A percentile compares a stretch with the other conserved stretches of the same genome.
phyloP scores from a whole-genome alignment of 306 rosid genomes.

The Fragaria iinumae region DNA sequence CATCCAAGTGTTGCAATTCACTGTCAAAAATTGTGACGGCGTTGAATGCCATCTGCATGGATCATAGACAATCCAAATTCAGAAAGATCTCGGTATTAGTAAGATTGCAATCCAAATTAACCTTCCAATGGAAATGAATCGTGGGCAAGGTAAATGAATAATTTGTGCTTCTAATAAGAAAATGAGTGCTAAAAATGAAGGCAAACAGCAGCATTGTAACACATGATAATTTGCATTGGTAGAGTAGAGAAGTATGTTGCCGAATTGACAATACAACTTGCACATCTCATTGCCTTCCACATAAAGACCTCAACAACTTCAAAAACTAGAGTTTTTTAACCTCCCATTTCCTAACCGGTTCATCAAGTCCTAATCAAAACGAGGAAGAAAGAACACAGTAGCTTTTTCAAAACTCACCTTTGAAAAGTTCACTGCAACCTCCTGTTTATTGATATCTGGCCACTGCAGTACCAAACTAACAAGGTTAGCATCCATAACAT shows the following conservation, averaged over 20 bases:
- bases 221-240: neutral
- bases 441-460: no score
- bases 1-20: conserved; percentile 52
- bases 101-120: neutral
- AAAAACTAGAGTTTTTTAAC: neutral
- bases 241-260: neutral
- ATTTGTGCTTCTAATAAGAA: neutral
- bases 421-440: no score
- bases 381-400: no score
- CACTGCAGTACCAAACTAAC: no score
- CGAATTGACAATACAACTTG: neutral
- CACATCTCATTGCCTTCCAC: neutral
- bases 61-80: conserved; percentile 29
- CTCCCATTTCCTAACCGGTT: neutral
- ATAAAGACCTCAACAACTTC: neutral
- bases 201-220: neutral
- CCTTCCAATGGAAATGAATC: conserved; percentile 12
- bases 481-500: no score
- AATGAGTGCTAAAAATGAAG: neutral
- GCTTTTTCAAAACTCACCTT: no score
- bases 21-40: conserved; percentile 82
- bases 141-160: neutral
- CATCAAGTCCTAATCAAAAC: neutral
- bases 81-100: conserved; percentile 22
- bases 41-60: conserved; percentile 82